Evolutionary conservation across 1,284 basidiomycete species (phyloP).

Genomic region (Bondarzewia mesenterica): DNA sequence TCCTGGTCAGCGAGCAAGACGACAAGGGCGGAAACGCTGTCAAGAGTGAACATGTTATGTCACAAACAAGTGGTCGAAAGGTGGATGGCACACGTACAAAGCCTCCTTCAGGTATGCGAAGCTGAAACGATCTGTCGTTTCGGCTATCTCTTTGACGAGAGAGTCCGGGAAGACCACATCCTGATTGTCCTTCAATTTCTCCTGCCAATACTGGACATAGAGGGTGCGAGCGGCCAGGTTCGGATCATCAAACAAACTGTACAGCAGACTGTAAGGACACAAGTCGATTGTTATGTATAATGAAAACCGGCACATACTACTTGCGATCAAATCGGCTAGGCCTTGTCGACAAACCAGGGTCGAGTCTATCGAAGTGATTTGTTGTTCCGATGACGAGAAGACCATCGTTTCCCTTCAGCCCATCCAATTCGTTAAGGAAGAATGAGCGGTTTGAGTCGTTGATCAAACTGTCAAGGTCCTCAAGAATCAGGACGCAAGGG

Average conservation of each 20-base stretch:
- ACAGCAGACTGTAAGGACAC: constrained; percentile 1
- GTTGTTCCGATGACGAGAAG: constrained; percentile 74
- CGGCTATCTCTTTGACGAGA: constrained; percentile 46
- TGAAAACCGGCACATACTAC: constrained; percentile 43
- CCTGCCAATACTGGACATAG: constrained; percentile 52
- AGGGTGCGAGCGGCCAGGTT: constrained; percentile 7
- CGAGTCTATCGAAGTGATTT: constrained; percentile 75
- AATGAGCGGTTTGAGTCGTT: constrained; percentile 70
- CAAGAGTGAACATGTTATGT: background rate
- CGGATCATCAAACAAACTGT: constrained; percentile 42
- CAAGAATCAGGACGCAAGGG: constrained; percentile 71
- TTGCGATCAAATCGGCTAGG: constrained; percentile 82
- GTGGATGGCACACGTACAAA: constrained; percentile 43
- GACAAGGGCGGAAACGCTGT: constrained; percentile 11
- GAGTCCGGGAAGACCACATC: constrained; percentile 52
- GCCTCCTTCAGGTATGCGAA: constrained; percentile 78
- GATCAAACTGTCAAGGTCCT: constrained; percentile 78
- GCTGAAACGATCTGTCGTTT: constrained; percentile 52
- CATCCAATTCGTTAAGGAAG: constrained; percentile 80
- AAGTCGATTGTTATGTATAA: background rate
- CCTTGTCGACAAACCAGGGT: constrained; percentile 64
- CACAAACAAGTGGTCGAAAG: background rate
- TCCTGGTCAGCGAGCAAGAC: constrained; percentile 8
- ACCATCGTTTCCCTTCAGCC: constrained; percentile 68
- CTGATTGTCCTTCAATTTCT: constrained; percentile 50